Conservation (phyloP, 306 rosid species). For the Quercus alba region DNA sequence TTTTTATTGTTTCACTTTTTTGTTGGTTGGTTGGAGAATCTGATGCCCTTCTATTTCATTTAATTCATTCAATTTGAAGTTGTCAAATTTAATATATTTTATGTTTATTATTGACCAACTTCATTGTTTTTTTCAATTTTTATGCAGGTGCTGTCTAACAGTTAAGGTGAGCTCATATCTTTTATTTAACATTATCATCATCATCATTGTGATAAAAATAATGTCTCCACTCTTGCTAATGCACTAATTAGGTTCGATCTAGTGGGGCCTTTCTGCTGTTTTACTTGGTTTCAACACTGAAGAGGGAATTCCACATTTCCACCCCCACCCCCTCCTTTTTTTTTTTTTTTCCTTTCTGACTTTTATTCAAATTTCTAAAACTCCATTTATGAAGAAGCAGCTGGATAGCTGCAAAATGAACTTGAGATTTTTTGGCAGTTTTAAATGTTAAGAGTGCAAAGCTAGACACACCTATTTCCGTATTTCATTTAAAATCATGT, state of each 20-base stretch:
- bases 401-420: too few species aligned
- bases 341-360: neutral
- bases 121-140: conserved; percentile 15
- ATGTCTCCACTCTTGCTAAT: neutral
- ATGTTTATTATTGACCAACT: conserved; percentile 5
- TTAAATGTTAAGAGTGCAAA: too few species aligned
- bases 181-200: conserved; percentile 3
- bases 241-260: neutral
- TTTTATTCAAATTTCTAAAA: neutral
- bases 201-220: neutral
- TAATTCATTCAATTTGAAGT: neutral
- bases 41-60: neutral
- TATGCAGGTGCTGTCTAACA: conserved; percentile 92
- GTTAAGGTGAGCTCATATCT: conserved; percentile 69
- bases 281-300: neutral
- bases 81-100: neutral
- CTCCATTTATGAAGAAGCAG: too few species aligned
- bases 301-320: neutral
- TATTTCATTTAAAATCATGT: too few species aligned
- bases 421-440: too few species aligned
- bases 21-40: neutral
- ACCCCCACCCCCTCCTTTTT: accelerated
- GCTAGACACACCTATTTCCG: too few species aligned
- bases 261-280: neutral
- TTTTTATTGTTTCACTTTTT: neutral